Evolutionary conservation across 306 rosid species (phyloP), one percentile per base, ranked within the genome.

Genomic region (Neltuma alba): DNA sequence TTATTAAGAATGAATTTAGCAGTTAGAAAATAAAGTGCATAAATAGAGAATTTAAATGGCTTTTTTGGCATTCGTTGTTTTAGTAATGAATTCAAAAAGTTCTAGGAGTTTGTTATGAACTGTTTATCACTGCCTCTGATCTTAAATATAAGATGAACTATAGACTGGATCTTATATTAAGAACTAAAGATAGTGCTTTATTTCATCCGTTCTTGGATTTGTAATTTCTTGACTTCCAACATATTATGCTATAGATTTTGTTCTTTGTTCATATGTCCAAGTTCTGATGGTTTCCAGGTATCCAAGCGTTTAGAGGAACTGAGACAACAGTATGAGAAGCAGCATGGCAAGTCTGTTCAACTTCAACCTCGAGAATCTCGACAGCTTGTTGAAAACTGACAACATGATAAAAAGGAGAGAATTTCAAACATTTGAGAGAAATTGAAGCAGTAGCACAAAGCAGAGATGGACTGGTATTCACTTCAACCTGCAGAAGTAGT

Each of bases 301-400:
- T 88, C 97, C 20, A 91, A 80, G 82, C 91, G 92, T 64, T 88
- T 94, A 83, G 92, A 88, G 83, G 97, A 89, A 76, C 79, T 91
- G 83, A 87, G 62, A 78, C 86, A 66, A 45, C 89, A 89, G 77
- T 92, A 94, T 52, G 95, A 94, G 83, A 84, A 77, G 81, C 88
- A 89, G 86, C 86, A 86, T 23, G 95, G 90, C 58, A 92, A 85
- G 80, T 18, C 25, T 21, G 70, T 47, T 76, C 77, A n/a, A n/a
- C n/a, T n/a, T n/a, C n/a, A 74, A 65, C 70, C 85, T 7, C 36
- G 80, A 20, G 90, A 76, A 69, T 72, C 85, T 5, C 28, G 79
- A 21, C 89, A 76, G 54, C 36, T 54, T 34, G 58, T 79, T 41
- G 83, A 62, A 82, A 83, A 89, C 78, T 54, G 82, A 63, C 78